A percentile compares a stretch with the other conserved stretches of the same genome.
Evolutionary conservation across 192 early-diverging fungal genomes (phyloP).

Genomic region (Dissophora ornata): DNA sequence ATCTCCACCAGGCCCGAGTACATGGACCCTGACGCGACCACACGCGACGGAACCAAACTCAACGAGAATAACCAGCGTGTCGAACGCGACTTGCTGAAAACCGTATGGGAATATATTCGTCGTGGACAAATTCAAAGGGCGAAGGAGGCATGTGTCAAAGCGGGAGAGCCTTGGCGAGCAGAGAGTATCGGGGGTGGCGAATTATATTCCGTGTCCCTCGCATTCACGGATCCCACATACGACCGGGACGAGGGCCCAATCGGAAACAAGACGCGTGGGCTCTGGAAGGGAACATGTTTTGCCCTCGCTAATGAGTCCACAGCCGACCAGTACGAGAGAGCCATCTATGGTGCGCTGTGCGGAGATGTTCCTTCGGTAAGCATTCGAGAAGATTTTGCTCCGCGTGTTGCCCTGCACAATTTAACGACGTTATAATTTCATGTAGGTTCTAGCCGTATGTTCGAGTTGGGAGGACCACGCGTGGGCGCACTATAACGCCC

Average conservation of each 20-base stretch:
- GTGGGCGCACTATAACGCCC: slow-evolving; percentile 83
- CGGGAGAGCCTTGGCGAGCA: slow-evolving; percentile 84
- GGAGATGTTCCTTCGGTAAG: slow-evolving; percentile 80
- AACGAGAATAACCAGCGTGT: slow-evolving; percentile 31
- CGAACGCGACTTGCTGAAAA: slow-evolving; percentile 68
- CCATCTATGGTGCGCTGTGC: slow-evolving; percentile 77
- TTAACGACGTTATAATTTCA: too few species aligned
- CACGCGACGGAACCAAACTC: slow-evolving; percentile 34
- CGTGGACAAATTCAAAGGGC: slow-evolving; percentile 75
- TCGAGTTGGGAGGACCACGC: slow-evolving; percentile 88
- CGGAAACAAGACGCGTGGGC: slow-evolving; percentile 71
- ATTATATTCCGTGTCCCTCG: slow-evolving; percentile 34
- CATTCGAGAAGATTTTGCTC: not conserved
- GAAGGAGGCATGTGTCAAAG: slow-evolving; percentile 75
- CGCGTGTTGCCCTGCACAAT: too few species aligned
- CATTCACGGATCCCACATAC: slow-evolving; percentile 29
- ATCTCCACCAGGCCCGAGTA: slow-evolving; percentile 3
- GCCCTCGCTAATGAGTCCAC: slow-evolving; percentile 63
- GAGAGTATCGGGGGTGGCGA: slow-evolving; percentile 78
- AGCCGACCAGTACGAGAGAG: slow-evolving; percentile 76
- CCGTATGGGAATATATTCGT: slow-evolving; percentile 82
- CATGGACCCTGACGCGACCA: slow-evolving; percentile 34
- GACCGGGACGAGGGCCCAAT: slow-evolving; percentile 39
- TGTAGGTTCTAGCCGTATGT: slow-evolving; percentile 76
- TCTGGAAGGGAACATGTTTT: slow-evolving; percentile 76